Evolutionary conservation across 176 grass and related monocot species (phyloP), one percentile per base, ranked within the genome.

Genomic region (Raddia guianensis): DNA sequence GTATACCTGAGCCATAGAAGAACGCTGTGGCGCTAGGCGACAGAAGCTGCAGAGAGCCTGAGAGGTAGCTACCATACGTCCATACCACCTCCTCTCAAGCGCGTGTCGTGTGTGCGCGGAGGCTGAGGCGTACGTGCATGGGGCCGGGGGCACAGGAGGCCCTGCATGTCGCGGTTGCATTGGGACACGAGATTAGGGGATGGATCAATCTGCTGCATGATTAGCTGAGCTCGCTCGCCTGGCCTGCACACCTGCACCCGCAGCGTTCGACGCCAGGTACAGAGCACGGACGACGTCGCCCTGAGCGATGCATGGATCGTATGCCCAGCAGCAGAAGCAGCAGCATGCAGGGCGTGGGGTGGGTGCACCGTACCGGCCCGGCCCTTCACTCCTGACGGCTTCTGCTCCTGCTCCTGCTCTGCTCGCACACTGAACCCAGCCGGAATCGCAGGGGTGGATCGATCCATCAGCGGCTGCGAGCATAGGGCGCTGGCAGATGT

Each of bases 101-200:
- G 18, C 19, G 3, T 70, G 27, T 20, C 3, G 48, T 7, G 4
- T 18, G 4, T 56, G 9, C 33, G 46, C 43, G 9, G 61, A 74
- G 68, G 73, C 68, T 80, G 34, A 68, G 18, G 20, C 0, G 61
- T 51, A 27, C 27, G 27, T 27, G 27, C 27, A 27, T 27, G 63
- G 47, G 65, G 18, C 56, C 49, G 33, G 49, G 16, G 14, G 53
- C 65, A 78, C 64, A 80, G 70, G 64, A 19, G 81, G 46, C 56
- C 81, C 70, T 62, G 54, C 71, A 2, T 89, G 82, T 84, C 76
- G 20, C 54, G 70, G 81, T 32, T 9, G 54, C 54, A 84, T 80
- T 84, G 56, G 13, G 76, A 80, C 82, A 84, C 19, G 16, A 35
- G 62, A 84, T 84, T 61, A 83, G 43, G 80, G 44, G 61, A 53